A percentile compares a stretch with the other conserved stretches of the same genome.
These are phyloP conservation scores for Wallemia hederae DNA, from an alignment of 1,284 basidiomycete species.

Conservation along the genomic window DNA sequence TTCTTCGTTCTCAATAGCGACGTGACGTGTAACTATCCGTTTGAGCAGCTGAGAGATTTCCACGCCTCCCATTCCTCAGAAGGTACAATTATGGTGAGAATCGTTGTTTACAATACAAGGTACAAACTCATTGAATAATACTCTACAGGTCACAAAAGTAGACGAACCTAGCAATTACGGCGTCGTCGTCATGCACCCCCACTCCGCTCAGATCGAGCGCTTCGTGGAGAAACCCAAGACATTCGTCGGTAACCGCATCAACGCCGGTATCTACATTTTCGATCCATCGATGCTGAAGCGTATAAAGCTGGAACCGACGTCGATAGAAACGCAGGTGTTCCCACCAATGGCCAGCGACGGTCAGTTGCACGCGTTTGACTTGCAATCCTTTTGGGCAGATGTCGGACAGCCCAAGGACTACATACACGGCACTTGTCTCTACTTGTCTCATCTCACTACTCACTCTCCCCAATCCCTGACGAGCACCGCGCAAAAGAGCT, in stretches of 20 bases:
- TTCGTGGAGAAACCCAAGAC: constrained; percentile 26
- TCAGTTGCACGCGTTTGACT: constrained; percentile 23
- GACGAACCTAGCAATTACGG: constrained; percentile 25
- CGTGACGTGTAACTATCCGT: constrained; percentile 24
- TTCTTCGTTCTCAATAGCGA: constrained; percentile 28
- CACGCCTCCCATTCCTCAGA: constrained; percentile 23
- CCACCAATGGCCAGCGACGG: constrained; percentile 21
- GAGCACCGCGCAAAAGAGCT: constrained; percentile 20
- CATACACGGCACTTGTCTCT: constrained; percentile 22
- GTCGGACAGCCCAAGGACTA: constrained; percentile 25
- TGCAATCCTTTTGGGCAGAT: constrained; percentile 26
- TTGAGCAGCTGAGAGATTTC: constrained; percentile 24
- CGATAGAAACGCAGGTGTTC: constrained; percentile 26
- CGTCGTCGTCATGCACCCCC: constrained; percentile 23
- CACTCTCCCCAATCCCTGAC: constrained; percentile 12
- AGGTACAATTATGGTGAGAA: constrained; percentile 23
- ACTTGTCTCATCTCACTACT: constrained; percentile 21
- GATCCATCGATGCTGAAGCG: constrained; percentile 22
- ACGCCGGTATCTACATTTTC: constrained; percentile 28
- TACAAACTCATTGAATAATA: neutral
- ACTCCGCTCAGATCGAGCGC: constrained; percentile 22
- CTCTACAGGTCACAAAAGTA: constrained; percentile 19
- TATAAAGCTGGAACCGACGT: constrained; percentile 24
- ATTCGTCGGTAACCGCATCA: constrained; percentile 26
- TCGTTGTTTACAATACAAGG: neutral